Conservation (phyloP, 148 eudicot genomes). For the Euryodendron excelsum region DNA sequence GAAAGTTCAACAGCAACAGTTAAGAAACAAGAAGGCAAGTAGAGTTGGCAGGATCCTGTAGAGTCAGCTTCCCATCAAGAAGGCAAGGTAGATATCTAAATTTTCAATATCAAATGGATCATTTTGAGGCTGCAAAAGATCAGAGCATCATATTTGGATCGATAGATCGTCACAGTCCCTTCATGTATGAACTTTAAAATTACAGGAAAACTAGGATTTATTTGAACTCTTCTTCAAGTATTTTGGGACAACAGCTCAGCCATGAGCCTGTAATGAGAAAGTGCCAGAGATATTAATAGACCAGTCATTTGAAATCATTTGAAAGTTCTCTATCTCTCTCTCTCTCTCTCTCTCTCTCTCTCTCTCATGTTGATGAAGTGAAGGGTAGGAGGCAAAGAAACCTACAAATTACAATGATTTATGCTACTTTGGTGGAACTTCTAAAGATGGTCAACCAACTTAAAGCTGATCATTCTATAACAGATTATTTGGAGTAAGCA, state of each 20-base stretch:
- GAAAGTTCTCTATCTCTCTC: too few species aligned
- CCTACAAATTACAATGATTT: too few species aligned
- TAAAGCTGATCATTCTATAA: too few species aligned
- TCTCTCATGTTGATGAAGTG: too few species aligned
- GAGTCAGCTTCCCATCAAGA: background rate
- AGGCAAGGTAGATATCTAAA: background rate
- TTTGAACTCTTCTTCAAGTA: background rate
- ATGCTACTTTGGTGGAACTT: too few species aligned
- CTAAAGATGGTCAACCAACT: too few species aligned
- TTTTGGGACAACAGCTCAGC: background rate
- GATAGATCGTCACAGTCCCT: background rate
- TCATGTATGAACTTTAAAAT: background rate
- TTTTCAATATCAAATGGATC: background rate
- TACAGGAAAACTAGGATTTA: background rate
- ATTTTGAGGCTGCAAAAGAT: background rate
- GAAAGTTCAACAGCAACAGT: background rate
- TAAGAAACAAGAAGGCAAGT: background rate
- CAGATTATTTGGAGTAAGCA: too few species aligned
- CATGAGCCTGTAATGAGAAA: too few species aligned
- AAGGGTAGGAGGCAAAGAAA: too few species aligned
- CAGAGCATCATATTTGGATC: background rate
- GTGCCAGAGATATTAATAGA: too few species aligned
- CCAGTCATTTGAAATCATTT: too few species aligned
- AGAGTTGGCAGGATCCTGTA: background rate
- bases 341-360: too few species aligned